A percentile compares a stretch with the other conserved stretches of the same genome.
Evolutionary conservation across 495 filamentous ascomycete genomes (phyloP).

Genomic region (Chaetomium tenue): DNA sequence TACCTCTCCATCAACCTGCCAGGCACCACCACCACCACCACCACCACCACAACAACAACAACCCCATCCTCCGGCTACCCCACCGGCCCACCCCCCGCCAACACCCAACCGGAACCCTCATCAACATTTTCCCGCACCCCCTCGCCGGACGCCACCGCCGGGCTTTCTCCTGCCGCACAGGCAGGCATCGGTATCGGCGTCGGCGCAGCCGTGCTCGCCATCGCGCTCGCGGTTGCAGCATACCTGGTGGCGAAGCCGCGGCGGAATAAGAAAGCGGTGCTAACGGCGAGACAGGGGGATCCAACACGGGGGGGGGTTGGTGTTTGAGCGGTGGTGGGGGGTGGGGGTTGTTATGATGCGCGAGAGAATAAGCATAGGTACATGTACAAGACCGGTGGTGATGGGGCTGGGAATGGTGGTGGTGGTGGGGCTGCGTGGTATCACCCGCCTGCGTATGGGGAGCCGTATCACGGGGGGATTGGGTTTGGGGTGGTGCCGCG

Average conservation of each 20-base stretch:
- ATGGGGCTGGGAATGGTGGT: too few relatives aligned
- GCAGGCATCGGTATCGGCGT: constrained; percentile 12
- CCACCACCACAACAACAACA: neutral
- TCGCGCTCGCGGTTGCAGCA: neutral
- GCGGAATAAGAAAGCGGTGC: neutral
- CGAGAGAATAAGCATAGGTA: too few relatives aligned
- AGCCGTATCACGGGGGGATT: neutral
- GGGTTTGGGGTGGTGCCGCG: neutral
- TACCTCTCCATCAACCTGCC: neutral
- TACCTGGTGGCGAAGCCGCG: neutral
- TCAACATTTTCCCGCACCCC: too few relatives aligned
- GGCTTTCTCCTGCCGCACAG: neutral
- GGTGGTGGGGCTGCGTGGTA: neutral
- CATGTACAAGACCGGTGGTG: neutral
- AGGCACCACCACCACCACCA: neutral
- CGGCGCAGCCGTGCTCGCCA: neutral
- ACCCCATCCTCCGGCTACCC: neutral
- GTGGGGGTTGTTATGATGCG: too few relatives aligned
- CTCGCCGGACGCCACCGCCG: neutral
- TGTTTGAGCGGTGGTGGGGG: too few relatives aligned
- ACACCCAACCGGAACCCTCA: neutral
- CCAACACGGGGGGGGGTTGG: neutral
- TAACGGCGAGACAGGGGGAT: neutral
- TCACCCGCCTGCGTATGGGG: neutral
- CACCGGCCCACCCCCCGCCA: neutral